phyloP scores from a whole-genome alignment of 225 moss, liverwort and hornwort genomes.

The Straminergon stramineum region DNA sequence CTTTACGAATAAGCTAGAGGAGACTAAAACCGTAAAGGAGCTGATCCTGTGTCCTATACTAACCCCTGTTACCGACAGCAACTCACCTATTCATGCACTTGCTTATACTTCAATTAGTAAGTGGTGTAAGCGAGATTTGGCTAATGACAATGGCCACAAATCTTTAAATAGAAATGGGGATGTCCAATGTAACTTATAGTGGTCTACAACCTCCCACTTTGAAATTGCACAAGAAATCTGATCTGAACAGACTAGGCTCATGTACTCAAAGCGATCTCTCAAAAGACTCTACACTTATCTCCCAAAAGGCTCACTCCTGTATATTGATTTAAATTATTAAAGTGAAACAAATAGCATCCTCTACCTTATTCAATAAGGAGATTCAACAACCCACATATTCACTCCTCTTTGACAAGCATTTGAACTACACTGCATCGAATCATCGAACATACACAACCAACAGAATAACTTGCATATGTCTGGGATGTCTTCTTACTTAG shows the following conservation, averaged over 20 bases:
- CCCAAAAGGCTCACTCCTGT: neutral
- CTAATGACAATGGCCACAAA: neutral
- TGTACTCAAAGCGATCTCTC: neutral
- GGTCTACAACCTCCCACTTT: neutral
- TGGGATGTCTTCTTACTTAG: constrained; percentile 25
- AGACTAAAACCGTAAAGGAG: neutral
- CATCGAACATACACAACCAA: neutral
- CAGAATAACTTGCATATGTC: neutral
- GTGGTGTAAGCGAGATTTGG: neutral
- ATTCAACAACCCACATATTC: neutral
- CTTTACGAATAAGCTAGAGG: neutral
- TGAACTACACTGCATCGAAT: neutral
- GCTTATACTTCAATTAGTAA: neutral
- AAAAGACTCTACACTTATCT: neutral
- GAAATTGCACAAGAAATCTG: neutral
- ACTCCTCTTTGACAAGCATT: neutral
- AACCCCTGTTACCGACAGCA: neutral
- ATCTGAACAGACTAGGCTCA: neutral
- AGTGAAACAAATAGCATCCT: neutral
- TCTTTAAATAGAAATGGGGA: neutral
- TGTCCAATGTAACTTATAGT: neutral
- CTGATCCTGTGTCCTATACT: neutral
- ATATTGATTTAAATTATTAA: neutral
- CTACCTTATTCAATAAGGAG: neutral
- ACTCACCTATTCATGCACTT: neutral